Base-by-base conservation (phyloP, 1,284 basidiomycete species). In the Naganishia cerealis region DNA sequence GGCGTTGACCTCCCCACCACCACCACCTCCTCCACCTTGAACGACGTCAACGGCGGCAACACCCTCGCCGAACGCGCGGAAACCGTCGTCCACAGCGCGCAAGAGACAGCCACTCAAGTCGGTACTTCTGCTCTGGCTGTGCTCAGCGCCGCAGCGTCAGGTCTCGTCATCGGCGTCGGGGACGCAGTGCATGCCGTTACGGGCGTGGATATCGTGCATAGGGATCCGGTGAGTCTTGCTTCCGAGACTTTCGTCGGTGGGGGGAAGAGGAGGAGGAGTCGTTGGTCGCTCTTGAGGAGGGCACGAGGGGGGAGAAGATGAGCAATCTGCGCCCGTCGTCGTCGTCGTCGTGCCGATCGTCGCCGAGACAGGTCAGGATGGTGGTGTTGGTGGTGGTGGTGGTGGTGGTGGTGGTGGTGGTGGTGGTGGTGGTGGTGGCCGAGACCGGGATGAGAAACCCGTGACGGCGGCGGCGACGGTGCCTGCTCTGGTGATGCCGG, bases 181-280 rank as follows among this genome's bases (percentile, higher is more conserved):
- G 69, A 70, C 40, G 66, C 62, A 36, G 74, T 75, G 12, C 74
- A 77, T 65, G 72, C 72, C 36, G 76, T 74, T 9, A 79, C 77
- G 0, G 79, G 79, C 65, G 66, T 80, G 13, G 77, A 79, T 65
- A 55, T 79, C n/a, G 69, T 72, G 29, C 75, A 77, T 67, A 58
- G 71, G 24, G 67, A 74, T 36, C 77, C 78, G 46, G 78, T 80
- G 48, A 67, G 66, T 62, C 54, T 46, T 62, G 38, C 29, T 67
- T 42, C 57, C 12, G 29, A 15, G 6, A 42, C 24, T 36, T 48
- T 52, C 61, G 15, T 26, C 61, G n/a, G 26, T 24, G n/a, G 21
- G 46, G 46, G 24, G 46, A n/a, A 50, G n/a, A 10, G 8, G 15
- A n/a, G 46, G 46, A 24, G n/a, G 46, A 53, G n/a, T 13, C 13